Percentiles rank a stretch among this genome's conserved stretches.
These are phyloP conservation scores for Verbascum thapsus DNA, from an alignment of 257 asterid genomes.

Conservation along the genomic window DNA sequence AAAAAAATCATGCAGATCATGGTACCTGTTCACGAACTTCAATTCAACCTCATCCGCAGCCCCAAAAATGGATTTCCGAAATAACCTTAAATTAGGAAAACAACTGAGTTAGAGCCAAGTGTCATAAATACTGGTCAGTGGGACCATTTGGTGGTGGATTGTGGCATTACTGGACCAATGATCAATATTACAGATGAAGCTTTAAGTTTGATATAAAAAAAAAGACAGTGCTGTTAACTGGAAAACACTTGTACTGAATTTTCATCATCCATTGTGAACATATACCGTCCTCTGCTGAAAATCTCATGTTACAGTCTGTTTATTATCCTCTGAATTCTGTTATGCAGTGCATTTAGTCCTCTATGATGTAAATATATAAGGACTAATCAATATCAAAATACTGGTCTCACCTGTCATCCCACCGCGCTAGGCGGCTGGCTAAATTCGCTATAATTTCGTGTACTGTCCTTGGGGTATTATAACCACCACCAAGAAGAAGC, in stretches of 20 bases:
- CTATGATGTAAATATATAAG: too few relatives aligned
- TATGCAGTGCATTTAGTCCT: too few relatives aligned
- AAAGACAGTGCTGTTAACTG: too few relatives aligned
- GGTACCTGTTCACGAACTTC: constrained; percentile 85
- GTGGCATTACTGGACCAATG: too few relatives aligned
- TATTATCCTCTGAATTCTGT: too few relatives aligned
- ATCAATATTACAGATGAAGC: too few relatives aligned
- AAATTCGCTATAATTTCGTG: constrained; percentile 77
- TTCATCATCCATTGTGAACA: too few relatives aligned
- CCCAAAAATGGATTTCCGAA: constrained; percentile 88
- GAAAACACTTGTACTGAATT: too few relatives aligned
- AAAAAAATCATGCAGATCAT: constrained; percentile 21
- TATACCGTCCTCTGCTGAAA: too few relatives aligned
- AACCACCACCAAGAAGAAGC: constrained; percentile 80
- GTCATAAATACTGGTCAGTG: constrained; percentile 18
- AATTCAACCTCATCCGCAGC: constrained; percentile 96
- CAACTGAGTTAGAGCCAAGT: constrained; percentile 17
- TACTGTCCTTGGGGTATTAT: constrained; percentile 71
- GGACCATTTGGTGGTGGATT: constrained; percentile 5
- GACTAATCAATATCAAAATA: constrained; percentile 7
- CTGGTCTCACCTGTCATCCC: constrained; percentile 91
- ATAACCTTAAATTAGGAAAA: constrained; percentile 50
- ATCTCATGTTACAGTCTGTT: too few relatives aligned
- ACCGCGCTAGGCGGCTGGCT: constrained; percentile 88
- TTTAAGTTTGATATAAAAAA: too few relatives aligned